phyloP scores from a whole-genome alignment of 345 rosid genomes.

The Eucalyptus marginata region DNA sequence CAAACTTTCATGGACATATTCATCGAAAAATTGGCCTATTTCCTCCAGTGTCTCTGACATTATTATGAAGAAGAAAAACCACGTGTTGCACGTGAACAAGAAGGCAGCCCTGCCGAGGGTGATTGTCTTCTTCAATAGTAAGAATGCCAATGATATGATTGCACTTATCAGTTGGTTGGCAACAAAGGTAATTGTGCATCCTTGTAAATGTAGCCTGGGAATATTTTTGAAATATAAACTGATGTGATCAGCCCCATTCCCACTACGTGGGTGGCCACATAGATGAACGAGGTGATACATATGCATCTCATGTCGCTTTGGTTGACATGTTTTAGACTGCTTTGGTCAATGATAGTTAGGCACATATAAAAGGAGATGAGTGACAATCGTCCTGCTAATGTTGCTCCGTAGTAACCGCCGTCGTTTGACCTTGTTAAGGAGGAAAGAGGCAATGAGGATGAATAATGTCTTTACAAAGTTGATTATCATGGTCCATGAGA shows the following conservation, averaged over 20 bases:
- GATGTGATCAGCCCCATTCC: accelerated
- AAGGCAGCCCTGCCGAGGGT: no score
- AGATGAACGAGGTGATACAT: no score
- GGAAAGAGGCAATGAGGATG: neutral
- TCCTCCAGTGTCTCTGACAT: accelerated
- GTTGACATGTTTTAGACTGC: accelerated
- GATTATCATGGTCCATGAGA: neutral
- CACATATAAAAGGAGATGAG: neutral
- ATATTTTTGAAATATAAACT: no score
- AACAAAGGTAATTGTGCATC: no score
- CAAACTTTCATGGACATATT: no score
- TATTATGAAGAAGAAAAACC: no score
- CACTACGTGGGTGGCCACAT: no score
- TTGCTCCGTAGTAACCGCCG: accelerated
- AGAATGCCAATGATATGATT: no score
- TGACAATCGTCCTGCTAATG: neutral
- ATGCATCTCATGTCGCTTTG: neutral
- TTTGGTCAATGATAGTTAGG: no score
- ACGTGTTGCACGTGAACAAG: accelerated
- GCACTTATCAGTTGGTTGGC: no score
- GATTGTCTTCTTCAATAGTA: accelerated
- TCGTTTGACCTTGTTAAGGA: accelerated
- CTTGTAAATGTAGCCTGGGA: accelerated
- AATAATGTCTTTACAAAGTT: neutral
- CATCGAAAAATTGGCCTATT: no score